Percentiles rank a stretch among this genome's conserved stretches.
phyloP scores from a whole-genome alignment of 345 rosid species.

The Fremontodendron californicum region DNA sequence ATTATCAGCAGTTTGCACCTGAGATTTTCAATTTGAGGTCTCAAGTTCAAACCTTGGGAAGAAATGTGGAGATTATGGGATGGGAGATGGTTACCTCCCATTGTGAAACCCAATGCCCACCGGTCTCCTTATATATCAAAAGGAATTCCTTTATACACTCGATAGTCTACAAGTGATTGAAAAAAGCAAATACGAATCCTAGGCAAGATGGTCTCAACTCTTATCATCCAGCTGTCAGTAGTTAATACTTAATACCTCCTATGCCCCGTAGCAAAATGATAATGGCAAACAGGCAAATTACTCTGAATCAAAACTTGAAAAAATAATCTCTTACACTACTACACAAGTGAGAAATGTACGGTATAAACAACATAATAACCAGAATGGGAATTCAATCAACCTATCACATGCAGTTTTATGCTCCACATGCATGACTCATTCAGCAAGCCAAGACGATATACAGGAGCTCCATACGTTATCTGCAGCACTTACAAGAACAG shows the following conservation, averaged over 20 bases:
- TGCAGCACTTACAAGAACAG: constrained; percentile 27
- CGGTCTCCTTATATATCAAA: not conserved
- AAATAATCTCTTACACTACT: not conserved
- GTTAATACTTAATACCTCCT: not conserved
- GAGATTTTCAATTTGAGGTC: not conserved
- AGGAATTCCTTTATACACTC: not conserved
- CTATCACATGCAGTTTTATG: constrained; percentile 68
- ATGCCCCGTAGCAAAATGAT: not conserved
- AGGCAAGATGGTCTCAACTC: constrained; percentile 6
- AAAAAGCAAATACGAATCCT: not conserved
- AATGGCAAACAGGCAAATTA: not conserved
- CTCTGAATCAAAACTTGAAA: not conserved
- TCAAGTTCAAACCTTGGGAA: not conserved
- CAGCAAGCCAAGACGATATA: constrained; percentile 54
- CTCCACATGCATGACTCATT: constrained; percentile 55
- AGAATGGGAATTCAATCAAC: constrained; percentile 25
- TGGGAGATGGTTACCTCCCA: not conserved
- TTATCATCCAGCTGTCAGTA: not conserved
- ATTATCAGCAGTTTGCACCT: not conserved
- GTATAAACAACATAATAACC: not conserved
- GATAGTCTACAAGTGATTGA: no score
- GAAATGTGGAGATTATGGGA: not conserved
- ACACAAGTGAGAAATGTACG: not conserved
- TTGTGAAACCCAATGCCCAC: not conserved
- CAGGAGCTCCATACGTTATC: constrained; percentile 88